Evolutionary conservation across 768 basidiomycete species (phyloP).

Genomic region (Suillus clintonianus): DNA sequence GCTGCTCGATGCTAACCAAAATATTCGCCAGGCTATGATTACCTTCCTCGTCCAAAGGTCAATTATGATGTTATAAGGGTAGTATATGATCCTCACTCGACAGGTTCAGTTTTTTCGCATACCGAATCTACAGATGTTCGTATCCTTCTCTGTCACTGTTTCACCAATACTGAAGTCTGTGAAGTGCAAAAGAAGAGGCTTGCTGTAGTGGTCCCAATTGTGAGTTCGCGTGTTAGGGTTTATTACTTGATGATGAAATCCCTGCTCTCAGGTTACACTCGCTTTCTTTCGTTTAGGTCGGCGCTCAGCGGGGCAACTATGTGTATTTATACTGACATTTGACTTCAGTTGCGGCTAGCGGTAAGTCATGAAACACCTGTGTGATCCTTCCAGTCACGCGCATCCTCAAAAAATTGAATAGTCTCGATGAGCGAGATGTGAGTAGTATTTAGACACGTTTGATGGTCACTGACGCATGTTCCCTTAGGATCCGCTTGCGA

Average conservation of each 20-base stretch:
- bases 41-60: slow-evolving; percentile 25
- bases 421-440: slow-evolving; percentile 23
- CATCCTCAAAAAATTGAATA: slow-evolving; percentile 14
- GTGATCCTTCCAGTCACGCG: slow-evolving; percentile 9
- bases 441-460: background rate
- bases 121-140: slow-evolving; percentile 30
- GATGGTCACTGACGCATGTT: background rate
- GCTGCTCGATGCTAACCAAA: slow-evolving; percentile 2
- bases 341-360: slow-evolving; percentile 17
- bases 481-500: slow-evolving; percentile 14
- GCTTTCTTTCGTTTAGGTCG: slow-evolving; percentile 20
- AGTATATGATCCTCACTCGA: background rate
- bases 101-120: slow-evolving; percentile 20
- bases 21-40: slow-evolving; percentile 23
- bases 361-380: slow-evolving; percentile 9
- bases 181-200: slow-evolving; percentile 15
- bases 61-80: background rate
- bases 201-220: slow-evolving; percentile 15
- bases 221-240: background rate
- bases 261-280: slow-evolving; percentile 10
- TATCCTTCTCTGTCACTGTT: background rate
- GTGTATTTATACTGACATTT: background rate
- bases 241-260: background rate
- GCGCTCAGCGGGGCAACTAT: background rate
- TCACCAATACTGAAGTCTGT: background rate